Evolutionary conservation across 2,329 filamentous ascomycete genomes (phyloP).

Genomic region (Microsporum canis): DNA sequence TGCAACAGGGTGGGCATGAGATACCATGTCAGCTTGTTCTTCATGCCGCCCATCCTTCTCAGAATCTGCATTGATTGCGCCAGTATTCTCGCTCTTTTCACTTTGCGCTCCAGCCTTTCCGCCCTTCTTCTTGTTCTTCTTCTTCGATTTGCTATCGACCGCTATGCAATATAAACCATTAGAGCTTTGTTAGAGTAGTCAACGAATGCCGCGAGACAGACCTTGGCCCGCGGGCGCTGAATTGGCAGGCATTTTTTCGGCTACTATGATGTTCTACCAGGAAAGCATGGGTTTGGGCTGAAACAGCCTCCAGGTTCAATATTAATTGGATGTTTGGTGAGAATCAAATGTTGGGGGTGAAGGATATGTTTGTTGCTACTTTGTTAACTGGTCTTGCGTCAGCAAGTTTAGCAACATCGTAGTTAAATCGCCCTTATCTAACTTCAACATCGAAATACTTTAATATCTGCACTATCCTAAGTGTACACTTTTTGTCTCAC

Average conservation of each 20-base stretch:
- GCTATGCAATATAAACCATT: conserved; percentile 8
- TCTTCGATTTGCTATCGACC: conserved; percentile 43
- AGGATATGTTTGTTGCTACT: neutral
- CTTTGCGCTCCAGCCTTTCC: neutral
- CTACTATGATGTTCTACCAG: neutral
- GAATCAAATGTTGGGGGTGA: neutral
- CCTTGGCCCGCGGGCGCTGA: conserved; percentile 17
- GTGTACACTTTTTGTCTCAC: neutral
- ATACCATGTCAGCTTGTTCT: neutral
- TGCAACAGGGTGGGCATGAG: neutral
- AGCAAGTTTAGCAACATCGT: neutral
- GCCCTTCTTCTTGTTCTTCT: conserved; percentile 48
- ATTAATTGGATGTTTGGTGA: neutral
- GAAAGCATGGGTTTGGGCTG: neutral
- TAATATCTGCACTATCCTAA: neutral
- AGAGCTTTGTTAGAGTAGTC: neutral
- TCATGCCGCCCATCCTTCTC: neutral
- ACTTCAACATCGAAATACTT: too few species aligned
- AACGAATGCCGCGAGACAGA: conserved; percentile 11
- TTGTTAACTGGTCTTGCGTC: neutral
- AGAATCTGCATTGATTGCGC: neutral
- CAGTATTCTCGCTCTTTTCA: neutral
- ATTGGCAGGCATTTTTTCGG: conserved; percentile 9
- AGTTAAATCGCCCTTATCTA: neutral
- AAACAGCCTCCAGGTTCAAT: neutral